Conservation (phyloP, 129 eudicot species). For the Flaveria sonorensis region DNA sequence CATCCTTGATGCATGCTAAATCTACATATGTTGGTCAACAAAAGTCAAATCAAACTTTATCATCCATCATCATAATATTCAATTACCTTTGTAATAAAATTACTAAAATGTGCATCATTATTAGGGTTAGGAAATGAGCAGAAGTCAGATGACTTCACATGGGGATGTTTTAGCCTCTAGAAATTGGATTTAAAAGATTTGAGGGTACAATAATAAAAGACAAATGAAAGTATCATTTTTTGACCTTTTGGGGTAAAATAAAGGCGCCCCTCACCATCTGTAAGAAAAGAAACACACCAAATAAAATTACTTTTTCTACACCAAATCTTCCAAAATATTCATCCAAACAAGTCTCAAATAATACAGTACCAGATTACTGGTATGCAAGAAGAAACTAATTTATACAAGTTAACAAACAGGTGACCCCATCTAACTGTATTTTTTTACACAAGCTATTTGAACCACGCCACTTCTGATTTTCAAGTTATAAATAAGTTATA, state of each 20-base stretch:
- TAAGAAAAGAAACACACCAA: constrained; percentile 39
- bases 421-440: too few relatives aligned
- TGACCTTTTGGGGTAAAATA: constrained; percentile 41
- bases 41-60: constrained; percentile 33
- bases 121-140: constrained; percentile 29
- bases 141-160: constrained; percentile 41
- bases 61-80: constrained; percentile 7
- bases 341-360: neutral
- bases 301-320: constrained; percentile 29
- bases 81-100: constrained; percentile 8
- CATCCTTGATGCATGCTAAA: constrained; percentile 32
- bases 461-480: too few relatives aligned
- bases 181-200: constrained; percentile 37
- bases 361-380: too few relatives aligned
- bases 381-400: too few relatives aligned
- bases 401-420: too few relatives aligned
- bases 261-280: constrained; percentile 34
- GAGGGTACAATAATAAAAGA: constrained; percentile 35
- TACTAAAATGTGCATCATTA: constrained; percentile 17
- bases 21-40: constrained; percentile 23
- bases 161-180: constrained; percentile 42
- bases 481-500: too few relatives aligned
- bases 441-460: too few relatives aligned
- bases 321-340: constrained; percentile 30
- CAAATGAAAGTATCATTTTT: constrained; percentile 37